These are phyloP conservation scores for Trametes polyzona DNA, from an alignment of 1,284 basidiomycete species.

Conservation along the genomic window DNA sequence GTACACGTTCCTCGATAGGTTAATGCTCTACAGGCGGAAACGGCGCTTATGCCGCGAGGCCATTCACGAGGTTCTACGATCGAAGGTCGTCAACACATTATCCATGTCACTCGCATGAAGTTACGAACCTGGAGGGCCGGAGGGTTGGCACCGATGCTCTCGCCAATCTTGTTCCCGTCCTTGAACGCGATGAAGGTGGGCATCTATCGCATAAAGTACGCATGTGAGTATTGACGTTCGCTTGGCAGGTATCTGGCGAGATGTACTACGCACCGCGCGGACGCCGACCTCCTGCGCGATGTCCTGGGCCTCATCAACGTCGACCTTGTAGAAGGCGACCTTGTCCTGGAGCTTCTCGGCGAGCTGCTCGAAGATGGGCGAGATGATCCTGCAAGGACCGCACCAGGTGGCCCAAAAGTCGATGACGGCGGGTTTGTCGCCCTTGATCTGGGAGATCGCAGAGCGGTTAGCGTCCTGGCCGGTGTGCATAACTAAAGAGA, in stretches of 20 bases:
- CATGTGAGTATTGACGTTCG: too few relatives aligned
- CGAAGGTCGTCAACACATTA: not conserved
- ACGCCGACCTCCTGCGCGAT: conserved; percentile 72
- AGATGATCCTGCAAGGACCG: conserved; percentile 78
- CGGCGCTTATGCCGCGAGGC: not conserved
- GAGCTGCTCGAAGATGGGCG: conserved; percentile 79
- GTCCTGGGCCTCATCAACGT: conserved; percentile 65
- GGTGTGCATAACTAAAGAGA: not conserved
- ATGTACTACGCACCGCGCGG: conserved; percentile 68
- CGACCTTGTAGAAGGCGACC: conserved; percentile 83
- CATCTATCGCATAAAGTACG: conserved; percentile 59
- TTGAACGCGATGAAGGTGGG: conserved; percentile 81
- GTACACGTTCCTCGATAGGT: conserved; percentile 6
- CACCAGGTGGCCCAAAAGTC: conserved; percentile 84
- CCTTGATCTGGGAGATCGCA: conserved; percentile 52
- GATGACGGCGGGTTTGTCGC: conserved; percentile 63
- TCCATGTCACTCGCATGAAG: too few relatives aligned
- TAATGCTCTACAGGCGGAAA: not conserved
- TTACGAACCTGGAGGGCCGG: conserved; percentile 37
- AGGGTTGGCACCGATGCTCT: conserved; percentile 65
- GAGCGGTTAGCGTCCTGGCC: conserved; percentile 11
- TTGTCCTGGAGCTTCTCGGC: conserved; percentile 46
- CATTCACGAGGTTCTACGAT: conserved; percentile 20
- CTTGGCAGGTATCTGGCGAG: too few relatives aligned
- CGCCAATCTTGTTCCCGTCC: conserved; percentile 64